Evolutionary conservation across 2,329 filamentous ascomycete species (phyloP).

Genomic region (Ilyonectria robusta): DNA sequence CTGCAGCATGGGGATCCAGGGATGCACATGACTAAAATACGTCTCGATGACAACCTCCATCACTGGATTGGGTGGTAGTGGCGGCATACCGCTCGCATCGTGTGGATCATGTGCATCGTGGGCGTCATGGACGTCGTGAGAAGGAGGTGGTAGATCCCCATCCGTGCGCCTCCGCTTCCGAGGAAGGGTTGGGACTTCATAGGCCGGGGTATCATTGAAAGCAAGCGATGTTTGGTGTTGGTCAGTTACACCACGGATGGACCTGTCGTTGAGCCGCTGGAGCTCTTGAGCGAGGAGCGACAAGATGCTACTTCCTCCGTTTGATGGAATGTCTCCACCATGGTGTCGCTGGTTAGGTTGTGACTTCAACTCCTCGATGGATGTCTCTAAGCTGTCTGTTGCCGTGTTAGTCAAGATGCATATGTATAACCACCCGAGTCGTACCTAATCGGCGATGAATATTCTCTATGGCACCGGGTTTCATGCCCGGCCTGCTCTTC

Average conservation of each 20-base stretch:
- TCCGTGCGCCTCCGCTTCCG: conserved; percentile 10
- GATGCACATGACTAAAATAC: conserved; percentile 55
- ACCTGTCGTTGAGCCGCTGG: conserved; percentile 16
- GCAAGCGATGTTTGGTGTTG: background rate
- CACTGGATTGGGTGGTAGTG: background rate
- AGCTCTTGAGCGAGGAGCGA: conserved; percentile 34
- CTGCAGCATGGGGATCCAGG: conserved; percentile 57
- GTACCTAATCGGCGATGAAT: conserved; percentile 52
- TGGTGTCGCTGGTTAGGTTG: background rate
- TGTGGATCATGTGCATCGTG: background rate
- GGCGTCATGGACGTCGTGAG: background rate
- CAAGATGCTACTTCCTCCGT: conserved; percentile 8
- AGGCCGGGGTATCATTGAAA: background rate
- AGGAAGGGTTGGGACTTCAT: background rate
- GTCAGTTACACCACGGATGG: background rate
- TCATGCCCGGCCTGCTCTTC: conserved; percentile 54
- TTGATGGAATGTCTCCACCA: background rate
- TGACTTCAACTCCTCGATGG: conserved; percentile 10
- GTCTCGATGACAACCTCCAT: conserved; percentile 49
- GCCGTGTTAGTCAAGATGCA: background rate
- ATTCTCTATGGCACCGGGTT: conserved; percentile 54
- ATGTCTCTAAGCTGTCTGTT: conserved; percentile 34
- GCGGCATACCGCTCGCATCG: background rate
- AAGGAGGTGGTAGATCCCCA: background rate
- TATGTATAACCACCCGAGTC: too few species aligned